These are phyloP conservation scores for Aspergillus phoenicis DNA, from an alignment of 2,329 filamentous ascomycete species.

Conservation along the genomic window DNA sequence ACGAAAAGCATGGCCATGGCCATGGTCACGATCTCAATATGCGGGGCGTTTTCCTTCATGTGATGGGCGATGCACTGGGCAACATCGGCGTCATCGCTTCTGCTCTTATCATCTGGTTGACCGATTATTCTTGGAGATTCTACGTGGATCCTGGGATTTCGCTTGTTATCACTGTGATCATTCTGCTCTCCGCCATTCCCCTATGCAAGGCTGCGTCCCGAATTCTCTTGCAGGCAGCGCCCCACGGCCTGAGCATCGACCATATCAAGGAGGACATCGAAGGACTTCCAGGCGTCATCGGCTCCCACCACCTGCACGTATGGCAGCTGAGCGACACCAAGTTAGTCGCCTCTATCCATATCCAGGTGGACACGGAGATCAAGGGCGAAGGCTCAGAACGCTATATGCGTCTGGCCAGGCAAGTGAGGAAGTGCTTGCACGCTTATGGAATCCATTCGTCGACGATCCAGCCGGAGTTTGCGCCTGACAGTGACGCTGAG, in stretches of 20 bases:
- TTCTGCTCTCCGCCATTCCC: slow-evolving; percentile 56
- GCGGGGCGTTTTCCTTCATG: slow-evolving; percentile 71
- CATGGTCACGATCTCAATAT: slow-evolving; percentile 76
- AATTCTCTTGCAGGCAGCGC: slow-evolving; percentile 91
- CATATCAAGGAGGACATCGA: slow-evolving; percentile 93
- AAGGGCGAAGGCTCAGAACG: slow-evolving; percentile 73
- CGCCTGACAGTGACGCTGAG: slow-evolving; percentile 40
- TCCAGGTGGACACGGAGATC: slow-evolving; percentile 89
- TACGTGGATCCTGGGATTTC: slow-evolving; percentile 93
- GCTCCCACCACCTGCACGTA: slow-evolving; percentile 94
- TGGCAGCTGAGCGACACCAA: slow-evolving; percentile 98
- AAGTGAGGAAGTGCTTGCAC: slow-evolving; percentile 85
- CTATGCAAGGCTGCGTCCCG: slow-evolving; percentile 61
- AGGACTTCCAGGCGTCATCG: slow-evolving; percentile 78
- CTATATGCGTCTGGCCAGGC: slow-evolving; percentile 88
- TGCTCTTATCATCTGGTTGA: slow-evolving; percentile 88
- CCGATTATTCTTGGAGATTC: slow-evolving; percentile 74
- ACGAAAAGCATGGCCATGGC: slow-evolving; percentile 57
- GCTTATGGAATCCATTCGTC: slow-evolving; percentile 95
- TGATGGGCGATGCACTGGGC: slow-evolving; percentile 53
- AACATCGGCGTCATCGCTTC: slow-evolving; percentile 58
- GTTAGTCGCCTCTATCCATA: slow-evolving; percentile 87
- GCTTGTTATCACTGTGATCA: slow-evolving; percentile 83
- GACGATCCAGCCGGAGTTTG: slow-evolving; percentile 91
- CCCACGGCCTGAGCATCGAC: slow-evolving; percentile 81